A percentile compares a stretch with the other conserved stretches of the same genome.
phyloP scores from a whole-genome alignment of 2,329 filamentous ascomycete genomes.

The Colletotrichum siamense region DNA sequence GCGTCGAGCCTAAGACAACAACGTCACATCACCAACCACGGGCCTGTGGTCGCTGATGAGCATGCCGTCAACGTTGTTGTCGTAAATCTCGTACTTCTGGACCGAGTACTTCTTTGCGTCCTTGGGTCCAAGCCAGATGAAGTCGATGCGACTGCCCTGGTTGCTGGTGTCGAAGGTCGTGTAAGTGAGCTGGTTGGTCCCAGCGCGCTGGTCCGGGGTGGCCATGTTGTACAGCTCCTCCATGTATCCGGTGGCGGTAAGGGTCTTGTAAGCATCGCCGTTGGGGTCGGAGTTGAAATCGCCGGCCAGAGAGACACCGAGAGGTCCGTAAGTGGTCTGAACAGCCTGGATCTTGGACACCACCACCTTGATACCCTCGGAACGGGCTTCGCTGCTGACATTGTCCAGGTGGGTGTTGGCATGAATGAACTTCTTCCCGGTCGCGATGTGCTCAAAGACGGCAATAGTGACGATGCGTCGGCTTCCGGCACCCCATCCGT shows the following conservation, averaged over 20 bases:
- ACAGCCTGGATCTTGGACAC: constrained; percentile 36
- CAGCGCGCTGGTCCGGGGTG: constrained; percentile 21
- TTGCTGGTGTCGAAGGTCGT: constrained; percentile 63
- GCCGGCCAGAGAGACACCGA: constrained; percentile 50
- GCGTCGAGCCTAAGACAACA: neutral
- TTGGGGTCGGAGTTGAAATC: constrained; percentile 55
- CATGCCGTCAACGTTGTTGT: constrained; percentile 48
- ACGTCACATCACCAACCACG: constrained; percentile 64
- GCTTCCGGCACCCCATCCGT: constrained; percentile 59
- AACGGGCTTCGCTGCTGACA: constrained; percentile 43
- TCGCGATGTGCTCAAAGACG: constrained; percentile 46
- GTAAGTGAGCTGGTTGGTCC: constrained; percentile 56
- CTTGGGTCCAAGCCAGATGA: constrained; percentile 57
- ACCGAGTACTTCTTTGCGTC: constrained; percentile 42
- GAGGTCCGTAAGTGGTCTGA: constrained; percentile 18
- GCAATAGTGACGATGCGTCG: constrained; percentile 55
- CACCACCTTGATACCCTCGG: constrained; percentile 50
- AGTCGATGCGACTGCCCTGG: constrained; percentile 64
- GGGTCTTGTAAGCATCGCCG: constrained; percentile 34
- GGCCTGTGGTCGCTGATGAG: constrained; percentile 72
- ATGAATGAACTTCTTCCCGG: constrained; percentile 43
- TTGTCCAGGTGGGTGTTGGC: constrained; percentile 62
- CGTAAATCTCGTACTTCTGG: constrained; percentile 61
- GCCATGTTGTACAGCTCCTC: constrained; percentile 40
- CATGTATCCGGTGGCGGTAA: constrained; percentile 32